Evolutionary conservation across 371 early-diverging fungal species (phyloP).

Genomic region (Saksenaea vasiformis): DNA sequence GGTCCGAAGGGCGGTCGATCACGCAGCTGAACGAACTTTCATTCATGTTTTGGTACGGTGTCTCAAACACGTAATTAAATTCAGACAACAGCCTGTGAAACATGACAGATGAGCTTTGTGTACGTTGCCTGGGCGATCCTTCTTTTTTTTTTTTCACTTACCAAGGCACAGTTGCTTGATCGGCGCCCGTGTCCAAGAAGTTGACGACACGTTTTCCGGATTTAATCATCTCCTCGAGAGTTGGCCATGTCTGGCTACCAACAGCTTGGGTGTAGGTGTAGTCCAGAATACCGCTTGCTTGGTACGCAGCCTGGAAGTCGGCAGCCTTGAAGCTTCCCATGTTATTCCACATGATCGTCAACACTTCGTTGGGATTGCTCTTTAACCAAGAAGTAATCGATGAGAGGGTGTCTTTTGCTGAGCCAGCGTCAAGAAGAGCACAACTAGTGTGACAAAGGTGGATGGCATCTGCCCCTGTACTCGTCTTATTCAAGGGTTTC

Average conservation of each 20-base stretch:
- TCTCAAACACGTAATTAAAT: conserved; percentile 61
- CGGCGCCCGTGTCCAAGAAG: conserved; percentile 59
- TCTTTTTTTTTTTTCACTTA: conserved; percentile 22
- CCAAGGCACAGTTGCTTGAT: conserved; percentile 63
- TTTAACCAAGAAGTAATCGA: conserved; percentile 59
- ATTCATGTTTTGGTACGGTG: conserved; percentile 51
- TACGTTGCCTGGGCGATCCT: conserved; percentile 1
- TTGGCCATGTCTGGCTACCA: conserved; percentile 64
- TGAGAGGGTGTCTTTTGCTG: conserved; percentile 49
- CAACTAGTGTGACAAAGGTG: conserved; percentile 73
- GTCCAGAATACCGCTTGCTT: conserved; percentile 56
- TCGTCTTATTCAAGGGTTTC: conserved; percentile 23
- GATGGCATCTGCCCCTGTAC: conserved; percentile 38
- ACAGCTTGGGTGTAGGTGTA: conserved; percentile 52
- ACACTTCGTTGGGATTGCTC: conserved; percentile 65
- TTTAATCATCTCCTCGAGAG: conserved; percentile 62
- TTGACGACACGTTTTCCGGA: conserved; percentile 70
- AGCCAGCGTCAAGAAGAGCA: conserved; percentile 60
- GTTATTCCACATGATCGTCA: conserved; percentile 73
- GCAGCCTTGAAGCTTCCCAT: conserved; percentile 41
- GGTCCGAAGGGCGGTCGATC: conserved; percentile 54
- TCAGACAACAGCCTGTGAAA: conserved; percentile 54
- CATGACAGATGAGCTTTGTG: background rate
- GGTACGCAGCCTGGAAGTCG: conserved; percentile 56
- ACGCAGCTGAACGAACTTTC: conserved; percentile 46